Conservation (phyloP, 2,329 filamentous ascomycete genomes). For the Colletotrichum sidae region DNA sequence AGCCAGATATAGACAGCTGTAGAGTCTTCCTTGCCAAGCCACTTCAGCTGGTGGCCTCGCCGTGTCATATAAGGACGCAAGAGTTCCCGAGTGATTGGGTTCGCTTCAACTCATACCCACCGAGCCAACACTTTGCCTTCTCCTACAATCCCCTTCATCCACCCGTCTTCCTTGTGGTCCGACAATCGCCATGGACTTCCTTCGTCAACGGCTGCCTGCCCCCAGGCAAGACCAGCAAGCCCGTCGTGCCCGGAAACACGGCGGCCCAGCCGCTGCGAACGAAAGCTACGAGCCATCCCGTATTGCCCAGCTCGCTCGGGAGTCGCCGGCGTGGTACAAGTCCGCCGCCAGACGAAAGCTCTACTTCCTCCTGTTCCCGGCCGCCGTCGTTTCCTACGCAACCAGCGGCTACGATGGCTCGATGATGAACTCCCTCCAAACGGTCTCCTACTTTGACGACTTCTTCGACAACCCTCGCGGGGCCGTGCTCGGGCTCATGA, state of each 20-base stretch:
- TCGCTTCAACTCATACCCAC: neutral
- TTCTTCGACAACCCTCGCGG: slow-evolving; percentile 51
- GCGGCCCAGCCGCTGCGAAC: slow-evolving; percentile 19
- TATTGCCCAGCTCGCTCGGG: slow-evolving; percentile 43
- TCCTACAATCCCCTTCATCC: neutral
- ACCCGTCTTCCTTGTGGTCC: neutral
- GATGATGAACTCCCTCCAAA: slow-evolving; percentile 63
- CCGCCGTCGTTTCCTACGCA: slow-evolving; percentile 49
- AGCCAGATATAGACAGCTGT: neutral
- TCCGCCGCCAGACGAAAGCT: slow-evolving; percentile 45
- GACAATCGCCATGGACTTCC: slow-evolving; percentile 39
- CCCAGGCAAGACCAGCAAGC: slow-evolving; percentile 41
- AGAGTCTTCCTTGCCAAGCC: neutral
- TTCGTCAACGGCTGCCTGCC: slow-evolving; percentile 43
- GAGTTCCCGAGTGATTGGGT: slow-evolving; percentile 1
- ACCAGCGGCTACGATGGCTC: slow-evolving; percentile 63
- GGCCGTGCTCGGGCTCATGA: slow-evolving; percentile 46
- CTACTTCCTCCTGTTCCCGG: slow-evolving; percentile 48
- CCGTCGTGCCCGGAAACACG: slow-evolving; percentile 39
- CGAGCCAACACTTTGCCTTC: slow-evolving; percentile 5
- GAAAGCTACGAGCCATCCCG: slow-evolving; percentile 42
- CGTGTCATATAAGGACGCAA: slow-evolving; percentile 15
- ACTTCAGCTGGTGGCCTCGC: neutral
- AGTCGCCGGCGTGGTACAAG: slow-evolving; percentile 46
- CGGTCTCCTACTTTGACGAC: slow-evolving; percentile 54